Base-by-base conservation (phyloP, 106 monocot species). In the Platanthera zijinensis region DNA sequence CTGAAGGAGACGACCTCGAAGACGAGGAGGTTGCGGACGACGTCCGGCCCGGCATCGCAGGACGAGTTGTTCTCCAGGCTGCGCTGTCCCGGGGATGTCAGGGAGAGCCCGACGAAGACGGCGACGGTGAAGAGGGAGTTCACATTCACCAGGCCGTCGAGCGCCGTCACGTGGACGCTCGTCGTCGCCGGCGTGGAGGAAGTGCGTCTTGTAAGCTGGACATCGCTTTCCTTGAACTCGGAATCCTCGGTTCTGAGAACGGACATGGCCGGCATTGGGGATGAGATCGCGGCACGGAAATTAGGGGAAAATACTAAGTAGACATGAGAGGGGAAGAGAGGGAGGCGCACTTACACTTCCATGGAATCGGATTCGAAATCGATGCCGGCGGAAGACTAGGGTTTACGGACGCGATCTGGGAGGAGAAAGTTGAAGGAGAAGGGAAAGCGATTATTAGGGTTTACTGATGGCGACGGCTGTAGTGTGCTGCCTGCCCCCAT, bases 111-210 rank as follows among this genome's bases (percentile, higher is more conserved):
- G 6, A 85, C 81, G 85, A 85, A 85, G 78, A 85, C 85, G 81
- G 85, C 85, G 74, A 85, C 67, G 10, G 81, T 85, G 85, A 85
- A 82, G 78, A 85, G 82, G 19, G 85, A 85, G 81, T 85, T 85
- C 57, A 81, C 85, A 48, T 82, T 81, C 25, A 85, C 81, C 13
- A 85, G 74, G 19, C 85, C 85, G 75, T 85, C 85, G 11, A 85
- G 78, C 5, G 85, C 81, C 1, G 81, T 85, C 45, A 85, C 81
- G 75, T 85, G 85, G 78, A 85, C 78, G 85, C 81, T 85, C 17
- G 85, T 85, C 45, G 80, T 79, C 56, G 47, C 51, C 49, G 49
- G 45, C 0, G 72, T 50, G 10, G 46, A n/a, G 0, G 50, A 8
- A 14, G 10, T 22, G 3, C 72, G 17, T 11, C 50, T 72, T 1